Percentiles rank a stretch among this genome's conserved stretches.
Conservation (phyloP, 441 rosid species). For the Euphorbia schlechtendalii region DNA sequence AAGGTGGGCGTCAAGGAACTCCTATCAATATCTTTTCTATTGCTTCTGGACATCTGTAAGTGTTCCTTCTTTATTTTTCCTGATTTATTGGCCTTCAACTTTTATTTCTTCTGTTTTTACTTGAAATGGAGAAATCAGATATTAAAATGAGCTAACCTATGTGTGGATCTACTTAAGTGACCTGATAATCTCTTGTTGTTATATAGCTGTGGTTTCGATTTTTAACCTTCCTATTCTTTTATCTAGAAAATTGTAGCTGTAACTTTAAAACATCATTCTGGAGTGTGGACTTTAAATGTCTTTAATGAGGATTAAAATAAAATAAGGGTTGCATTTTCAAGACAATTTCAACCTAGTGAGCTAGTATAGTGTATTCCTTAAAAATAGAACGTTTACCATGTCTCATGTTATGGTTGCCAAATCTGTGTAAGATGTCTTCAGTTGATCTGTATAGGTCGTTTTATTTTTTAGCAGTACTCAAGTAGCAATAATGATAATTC, state of each 20-base stretch:
- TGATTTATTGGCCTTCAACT: background rate
- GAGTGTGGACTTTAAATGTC: background rate
- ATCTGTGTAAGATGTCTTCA: background rate
- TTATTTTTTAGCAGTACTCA: background rate
- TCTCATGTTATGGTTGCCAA: background rate
- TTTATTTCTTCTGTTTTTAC: background rate
- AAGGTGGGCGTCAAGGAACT: conserved; percentile 74
- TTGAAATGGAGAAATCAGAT: background rate
- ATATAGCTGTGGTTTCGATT: background rate
- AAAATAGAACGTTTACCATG: background rate
- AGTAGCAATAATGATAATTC: no score
- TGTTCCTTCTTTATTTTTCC: conserved; percentile 13
- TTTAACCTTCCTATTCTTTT: background rate
- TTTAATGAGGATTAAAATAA: background rate
- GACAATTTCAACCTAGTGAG: background rate
- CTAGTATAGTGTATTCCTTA: background rate
- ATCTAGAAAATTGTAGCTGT: background rate
- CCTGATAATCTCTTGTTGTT: background rate
- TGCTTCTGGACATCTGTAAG: conserved; percentile 99
- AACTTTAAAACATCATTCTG: background rate
- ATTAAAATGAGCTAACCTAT: background rate
- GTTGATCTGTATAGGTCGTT: background rate
- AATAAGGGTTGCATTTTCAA: background rate
- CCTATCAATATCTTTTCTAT: conserved; percentile 86
- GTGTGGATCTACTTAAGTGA: background rate